Conservation (phyloP, 176 grass and related monocot species). For the Pontederia crassipes region DNA sequence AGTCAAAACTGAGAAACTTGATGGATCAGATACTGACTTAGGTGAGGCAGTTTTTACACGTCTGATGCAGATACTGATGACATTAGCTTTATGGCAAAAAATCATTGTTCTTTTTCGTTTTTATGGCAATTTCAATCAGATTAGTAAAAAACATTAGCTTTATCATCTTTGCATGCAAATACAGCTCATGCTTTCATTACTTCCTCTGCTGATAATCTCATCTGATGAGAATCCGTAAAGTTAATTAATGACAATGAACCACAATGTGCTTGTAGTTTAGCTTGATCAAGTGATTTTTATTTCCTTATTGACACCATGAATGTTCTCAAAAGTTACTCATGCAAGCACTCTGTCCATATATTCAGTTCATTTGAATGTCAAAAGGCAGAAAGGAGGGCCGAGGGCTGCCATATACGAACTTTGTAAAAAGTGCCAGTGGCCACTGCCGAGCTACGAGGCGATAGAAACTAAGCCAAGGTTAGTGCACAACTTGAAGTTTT, state of each 20-base stretch:
- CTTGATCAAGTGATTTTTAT: too few relatives aligned
- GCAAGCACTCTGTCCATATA: not conserved
- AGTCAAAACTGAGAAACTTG: conserved; percentile 1
- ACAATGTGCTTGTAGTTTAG: too few relatives aligned
- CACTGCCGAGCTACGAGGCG: conserved; percentile 55
- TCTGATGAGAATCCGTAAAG: too few relatives aligned
- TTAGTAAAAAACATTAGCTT: too few relatives aligned
- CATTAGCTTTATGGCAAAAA: not conserved
- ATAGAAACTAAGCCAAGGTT: conserved; percentile 45
- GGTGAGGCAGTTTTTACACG: conserved; percentile 32
- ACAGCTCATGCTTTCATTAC: too few relatives aligned
- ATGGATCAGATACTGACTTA: conserved; percentile 17
- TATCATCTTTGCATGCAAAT: too few relatives aligned
- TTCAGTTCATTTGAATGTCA: conserved; percentile 54
- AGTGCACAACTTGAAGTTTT: not conserved
- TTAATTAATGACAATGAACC: too few relatives aligned
- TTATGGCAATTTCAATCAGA: too few relatives aligned
- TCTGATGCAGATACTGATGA: not conserved
- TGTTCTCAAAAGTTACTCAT: too few relatives aligned
- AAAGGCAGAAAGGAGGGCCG: conserved; percentile 73
- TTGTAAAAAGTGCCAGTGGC: conserved; percentile 72
- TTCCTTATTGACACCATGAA: too few relatives aligned
- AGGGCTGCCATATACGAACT: conserved; percentile 48
- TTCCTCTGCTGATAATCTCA: too few relatives aligned
- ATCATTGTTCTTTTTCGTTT: not conserved